Percentiles rank a stretch among this genome's conserved stretches.
These are phyloP conservation scores for Russula dissimulans DNA, from an alignment of 768 basidiomycete genomes.

Conservation along the genomic window DNA sequence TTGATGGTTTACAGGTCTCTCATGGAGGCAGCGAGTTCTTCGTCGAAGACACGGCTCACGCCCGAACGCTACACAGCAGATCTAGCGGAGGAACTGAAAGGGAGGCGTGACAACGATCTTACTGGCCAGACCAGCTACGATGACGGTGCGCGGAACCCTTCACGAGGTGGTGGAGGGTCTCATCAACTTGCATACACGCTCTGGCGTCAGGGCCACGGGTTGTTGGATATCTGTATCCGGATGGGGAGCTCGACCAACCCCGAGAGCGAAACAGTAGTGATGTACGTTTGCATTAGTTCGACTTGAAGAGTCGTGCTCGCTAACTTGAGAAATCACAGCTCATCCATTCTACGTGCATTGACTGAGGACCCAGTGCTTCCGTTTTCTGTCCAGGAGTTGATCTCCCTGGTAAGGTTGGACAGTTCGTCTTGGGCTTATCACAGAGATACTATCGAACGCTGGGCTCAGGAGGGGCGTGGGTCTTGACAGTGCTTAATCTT, in stretches of 20 bases:
- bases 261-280: conserved; percentile 38
- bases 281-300: conserved; percentile 27
- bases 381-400: conserved; percentile 29
- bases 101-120: not conserved
- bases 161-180: not conserved
- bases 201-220: conserved; percentile 32
- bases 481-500: not conserved
- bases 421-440: conserved; percentile 35
- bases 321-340: conserved; percentile 24
- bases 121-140: not conserved
- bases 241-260: conserved; percentile 33
- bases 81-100: conserved; percentile 19
- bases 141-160: no score
- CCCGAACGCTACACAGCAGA: conserved; percentile 24
- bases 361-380: conserved; percentile 32
- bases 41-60: conserved; percentile 19
- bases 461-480: conserved; percentile 14
- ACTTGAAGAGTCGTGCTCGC: not conserved
- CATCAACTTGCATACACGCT: conserved; percentile 37
- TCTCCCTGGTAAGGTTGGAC: conserved; percentile 32
- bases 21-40: conserved; percentile 26
- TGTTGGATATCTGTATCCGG: conserved; percentile 32
- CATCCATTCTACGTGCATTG: conserved; percentile 36
- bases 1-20: conserved; percentile 36
- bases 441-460: conserved; percentile 29